phyloP scores from a whole-genome alignment of 164 flowering plant species.

The Cinnamomum chago region DNA sequence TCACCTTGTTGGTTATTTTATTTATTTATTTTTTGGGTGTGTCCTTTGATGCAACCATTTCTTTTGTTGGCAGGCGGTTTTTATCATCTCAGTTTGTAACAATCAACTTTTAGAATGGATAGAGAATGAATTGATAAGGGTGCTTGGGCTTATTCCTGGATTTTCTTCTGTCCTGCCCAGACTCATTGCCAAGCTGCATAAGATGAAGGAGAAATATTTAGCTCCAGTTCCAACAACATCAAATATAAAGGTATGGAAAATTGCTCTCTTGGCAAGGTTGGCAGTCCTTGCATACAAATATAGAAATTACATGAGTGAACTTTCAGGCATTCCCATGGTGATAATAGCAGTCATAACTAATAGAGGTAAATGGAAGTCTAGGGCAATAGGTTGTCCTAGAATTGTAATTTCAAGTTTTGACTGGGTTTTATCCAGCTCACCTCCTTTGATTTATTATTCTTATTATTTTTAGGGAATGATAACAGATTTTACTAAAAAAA shows the following conservation, averaged over 20 bases:
- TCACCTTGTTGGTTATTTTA: too few relatives aligned
- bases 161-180: constrained; percentile 55
- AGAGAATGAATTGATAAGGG: constrained; percentile 80
- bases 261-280: background rate
- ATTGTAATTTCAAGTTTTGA: too few relatives aligned
- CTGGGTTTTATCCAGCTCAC: too few relatives aligned
- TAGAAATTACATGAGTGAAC: background rate
- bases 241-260: constrained; percentile 45
- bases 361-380: too few relatives aligned
- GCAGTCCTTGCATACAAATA: too few relatives aligned
- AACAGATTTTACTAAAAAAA: too few relatives aligned
- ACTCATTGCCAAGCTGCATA: constrained; percentile 57
- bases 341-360: too few relatives aligned
- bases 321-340: background rate
- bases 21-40: background rate
- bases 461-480: too few relatives aligned
- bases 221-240: constrained; percentile 46
- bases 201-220: constrained; percentile 62
- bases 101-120: constrained; percentile 91
- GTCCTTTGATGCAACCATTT: background rate
- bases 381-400: too few relatives aligned
- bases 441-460: too few relatives aligned
- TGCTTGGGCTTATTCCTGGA: constrained; percentile 72
- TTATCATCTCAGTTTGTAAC: constrained; percentile 88
- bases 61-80: constrained; percentile 57